Base-by-base conservation (phyloP, 768 basidiomycete genomes). In the Saitozyma podzolica region DNA sequence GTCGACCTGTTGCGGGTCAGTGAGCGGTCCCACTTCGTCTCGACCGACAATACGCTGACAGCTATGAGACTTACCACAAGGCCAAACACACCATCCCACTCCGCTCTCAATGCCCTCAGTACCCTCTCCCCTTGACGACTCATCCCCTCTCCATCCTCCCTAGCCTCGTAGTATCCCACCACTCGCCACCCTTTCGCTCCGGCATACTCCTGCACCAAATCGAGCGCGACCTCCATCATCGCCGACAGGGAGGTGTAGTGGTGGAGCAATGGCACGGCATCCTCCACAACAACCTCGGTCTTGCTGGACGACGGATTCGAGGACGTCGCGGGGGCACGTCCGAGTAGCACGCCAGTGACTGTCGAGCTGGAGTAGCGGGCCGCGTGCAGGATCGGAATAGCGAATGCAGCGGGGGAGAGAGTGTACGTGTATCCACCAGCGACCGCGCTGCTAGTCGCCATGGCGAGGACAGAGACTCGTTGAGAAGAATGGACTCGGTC, bases 301-400 rank as follows among this genome's bases (percentile, higher is more conserved):
- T 42, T 17, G 42, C 61, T 19, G 48, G 69, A 59, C 8, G 65
- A 48, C 14, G 56, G 19, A 3, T 2, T 42, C 37, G 58, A 11
- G 19, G 54, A 47, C 39, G 58, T 8, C 8, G 59, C n/a, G 8
- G 9, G 10, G 29, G 54, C 0, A 39, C 61, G 47, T n/a, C 58
- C 63, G 40, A 74, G 65, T 55, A 74, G 70, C 17, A 74, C 50
- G 37, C 73, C 73, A 40, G 63, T 58, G 45, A 72, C 61, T 10
- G 68, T 62, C 3, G 68, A 71, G 8, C 70, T 67, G 19, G 63
- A 70, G 58, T 75, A 56, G 7, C 40, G 20, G 9, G 70, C 70
- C 8, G 70, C 63, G 40, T 75, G 73, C 6, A 75, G 65, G 43
- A 75, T 54, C 9, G 73, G 73, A 1, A 72, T 53, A 29, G 68